Evolutionary conservation across 768 basidiomycete genomes (phyloP), one percentile per base, ranked within the genome.

Genomic region (Russula emetica): DNA sequence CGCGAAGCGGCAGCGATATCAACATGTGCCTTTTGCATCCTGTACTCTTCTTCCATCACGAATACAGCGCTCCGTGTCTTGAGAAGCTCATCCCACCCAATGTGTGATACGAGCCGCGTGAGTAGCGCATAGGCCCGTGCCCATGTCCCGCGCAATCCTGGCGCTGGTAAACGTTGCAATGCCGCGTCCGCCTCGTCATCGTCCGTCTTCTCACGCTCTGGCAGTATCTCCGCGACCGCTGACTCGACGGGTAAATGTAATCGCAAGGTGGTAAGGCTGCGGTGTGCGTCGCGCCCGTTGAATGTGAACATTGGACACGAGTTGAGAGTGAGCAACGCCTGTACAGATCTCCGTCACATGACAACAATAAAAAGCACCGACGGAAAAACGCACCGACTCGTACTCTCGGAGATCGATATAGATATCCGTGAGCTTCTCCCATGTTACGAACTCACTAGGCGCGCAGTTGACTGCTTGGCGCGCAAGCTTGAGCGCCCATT

Each of bases 231-330:
- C 7, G 86, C 85, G 66, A 98, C 94, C 51, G 88, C 84, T 60
- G 87, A 83, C 67, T 88, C 89, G 72, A 90, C 84, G 1, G 97
- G 97, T 0, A 97, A 79, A 74, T 95, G 92, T 7, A 94, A 82
- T 64, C 87, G 85, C 1, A 87, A 78, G 20, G 94, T 86, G 1
- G 88, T 79, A 11, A 98, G 84, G 73, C 83, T 85, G 4, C 94
- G 84, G 72, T 99, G 97, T 3, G 87, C 80, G 74, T 99, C 97
- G 24, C 95, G 86, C 50, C 97, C 96, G 71, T 97, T 97, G 77
- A 91, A 98, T 9, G 97, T 98, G 77, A 99, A 99, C 97, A 99
- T 98, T 2, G 96, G 95, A 77, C 97, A 98, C n/a, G 95, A 98
- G 72, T 98, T 98, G 55, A 98, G 84, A 1, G 96, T 97, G 47